Evolutionary conservation across 176 grass and related monocot genomes (phyloP), one percentile per base, ranked within the genome.

Genomic region (Eleusine coracana): DNA sequence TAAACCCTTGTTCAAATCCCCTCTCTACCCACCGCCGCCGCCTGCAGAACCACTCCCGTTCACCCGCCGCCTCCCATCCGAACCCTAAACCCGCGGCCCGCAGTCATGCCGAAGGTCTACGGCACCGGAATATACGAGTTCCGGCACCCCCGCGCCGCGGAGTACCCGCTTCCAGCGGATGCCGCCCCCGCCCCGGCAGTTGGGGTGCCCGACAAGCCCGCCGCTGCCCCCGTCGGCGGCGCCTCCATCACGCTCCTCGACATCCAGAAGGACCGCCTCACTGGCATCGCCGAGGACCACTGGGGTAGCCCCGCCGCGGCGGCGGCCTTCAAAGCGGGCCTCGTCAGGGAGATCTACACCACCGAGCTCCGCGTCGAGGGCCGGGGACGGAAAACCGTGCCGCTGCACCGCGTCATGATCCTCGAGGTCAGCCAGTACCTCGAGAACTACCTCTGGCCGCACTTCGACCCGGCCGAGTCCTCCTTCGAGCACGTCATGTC

Each of bases 381-480:
- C 4, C 77, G 80, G 15, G 87, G 85, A 3, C 84, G 93, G 54
- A 99, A 96, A 83, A 99, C 96, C 17, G 89, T 92, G 52, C 96
- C 91, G 7, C 85, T 99, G 65, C 96, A 99, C 38, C 88, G 91
- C n/a, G 96, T 96, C 54, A 99, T 99, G 96, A 96, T 99, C 56
- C 87, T 99, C 59, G 96, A 96, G 86, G 96, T 99, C 76, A 99
- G 93, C 73, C 93, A 99, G 87, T 99, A 99, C 91, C 85, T 96
- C 59, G 96, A 99, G 89, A 99, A 96, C 80, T 99, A 99, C 83
- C 91, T 99, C n/a, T 99, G 93, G 93, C 93, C 93, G 9, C 90
- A 99, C 83, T 99, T 99, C 60, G 78, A 96, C 75, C 83, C 91
- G 3, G 73, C 81, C 9, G 39, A 41, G 12, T 76, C 96, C 1